phyloP scores from a whole-genome alignment of 176 grass and related monocot genomes.

The Hyparrhenia diplandra region DNA sequence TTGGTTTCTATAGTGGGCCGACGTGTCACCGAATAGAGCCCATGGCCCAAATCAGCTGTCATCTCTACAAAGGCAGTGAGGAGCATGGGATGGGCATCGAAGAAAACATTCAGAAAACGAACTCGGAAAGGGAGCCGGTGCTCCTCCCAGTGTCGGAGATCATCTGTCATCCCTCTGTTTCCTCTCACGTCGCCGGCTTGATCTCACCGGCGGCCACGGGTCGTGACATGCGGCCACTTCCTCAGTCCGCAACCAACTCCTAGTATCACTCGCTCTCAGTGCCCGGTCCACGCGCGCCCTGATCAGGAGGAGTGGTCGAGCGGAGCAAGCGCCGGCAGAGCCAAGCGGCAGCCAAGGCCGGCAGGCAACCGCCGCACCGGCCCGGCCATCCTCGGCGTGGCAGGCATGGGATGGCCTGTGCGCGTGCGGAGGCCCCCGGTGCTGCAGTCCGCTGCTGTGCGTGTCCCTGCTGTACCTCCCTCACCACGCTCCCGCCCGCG shows the following conservation, averaged over 20 bases:
- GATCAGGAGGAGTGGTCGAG: background rate
- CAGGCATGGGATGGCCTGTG: slow-evolving; percentile 52
- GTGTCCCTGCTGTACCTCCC: slow-evolving; percentile 86
- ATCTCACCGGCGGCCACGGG: too few relatives aligned
- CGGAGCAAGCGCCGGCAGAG: background rate
- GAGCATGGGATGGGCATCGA: too few relatives aligned
- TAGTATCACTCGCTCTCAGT: background rate
- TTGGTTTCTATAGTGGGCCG: too few relatives aligned
- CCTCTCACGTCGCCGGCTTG: too few relatives aligned
- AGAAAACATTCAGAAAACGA: too few relatives aligned
- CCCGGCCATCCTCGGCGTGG: background rate
- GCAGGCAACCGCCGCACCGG: background rate
- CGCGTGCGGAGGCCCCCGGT: slow-evolving; percentile 47
- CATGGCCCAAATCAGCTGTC: too few relatives aligned
- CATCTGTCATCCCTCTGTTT: too few relatives aligned
- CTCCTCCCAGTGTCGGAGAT: too few relatives aligned
- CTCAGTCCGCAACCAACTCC: background rate
- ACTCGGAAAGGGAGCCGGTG: too few relatives aligned
- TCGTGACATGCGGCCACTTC: background rate
- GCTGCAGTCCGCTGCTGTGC: slow-evolving; percentile 77
- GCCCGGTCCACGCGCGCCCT: background rate
- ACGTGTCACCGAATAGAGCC: too few relatives aligned
- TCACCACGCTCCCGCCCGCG: slow-evolving; percentile 82
- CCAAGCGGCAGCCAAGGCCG: background rate
- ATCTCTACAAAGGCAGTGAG: too few relatives aligned